phyloP scores from a whole-genome alignment of 2,329 filamentous ascomycete species.

The Claviceps paspali region DNA sequence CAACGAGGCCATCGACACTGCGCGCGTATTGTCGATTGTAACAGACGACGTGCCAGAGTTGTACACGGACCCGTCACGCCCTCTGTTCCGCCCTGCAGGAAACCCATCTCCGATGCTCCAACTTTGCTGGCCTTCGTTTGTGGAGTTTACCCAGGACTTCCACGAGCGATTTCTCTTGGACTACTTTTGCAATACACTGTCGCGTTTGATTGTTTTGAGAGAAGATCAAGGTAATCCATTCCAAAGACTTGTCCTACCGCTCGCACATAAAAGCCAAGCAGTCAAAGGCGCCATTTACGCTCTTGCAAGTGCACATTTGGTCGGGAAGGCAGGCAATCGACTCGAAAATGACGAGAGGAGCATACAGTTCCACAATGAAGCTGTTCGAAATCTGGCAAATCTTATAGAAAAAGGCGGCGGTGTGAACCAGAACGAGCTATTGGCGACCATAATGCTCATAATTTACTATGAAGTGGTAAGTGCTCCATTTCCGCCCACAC shows the following conservation, averaged over 20 bases:
- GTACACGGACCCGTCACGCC: conserved; percentile 11
- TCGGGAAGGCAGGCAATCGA: conserved; percentile 42
- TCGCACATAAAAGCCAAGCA: conserved; percentile 37
- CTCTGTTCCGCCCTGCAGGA: conserved; percentile 11
- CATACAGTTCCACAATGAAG: conserved; percentile 42
- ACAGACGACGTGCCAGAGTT: conserved; percentile 3
- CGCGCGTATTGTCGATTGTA: neutral
- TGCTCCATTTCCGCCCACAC: no score
- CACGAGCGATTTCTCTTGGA: conserved; percentile 42
- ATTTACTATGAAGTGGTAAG: conserved; percentile 50
- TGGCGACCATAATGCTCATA: conserved; percentile 45
- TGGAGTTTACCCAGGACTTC: conserved; percentile 38
- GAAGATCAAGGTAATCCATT: conserved; percentile 49
- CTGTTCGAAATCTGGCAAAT: conserved; percentile 40
- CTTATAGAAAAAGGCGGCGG: conserved; percentile 38
- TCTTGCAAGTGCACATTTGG: conserved; percentile 68
- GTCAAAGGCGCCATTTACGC: conserved; percentile 77
- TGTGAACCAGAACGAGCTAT: conserved; percentile 38
- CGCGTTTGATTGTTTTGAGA: conserved; percentile 49
- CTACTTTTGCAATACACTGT: conserved; percentile 49
- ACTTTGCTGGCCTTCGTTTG: conserved; percentile 36
- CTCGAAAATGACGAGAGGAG: conserved; percentile 31
- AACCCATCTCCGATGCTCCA: conserved; percentile 26
- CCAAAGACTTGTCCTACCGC: conserved; percentile 45
- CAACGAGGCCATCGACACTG: neutral